A percentile compares a stretch with the other conserved stretches of the same genome.
Evolutionary conservation across 2,329 filamentous ascomycete genomes (phyloP).

Genomic region (Phoma sp.): DNA sequence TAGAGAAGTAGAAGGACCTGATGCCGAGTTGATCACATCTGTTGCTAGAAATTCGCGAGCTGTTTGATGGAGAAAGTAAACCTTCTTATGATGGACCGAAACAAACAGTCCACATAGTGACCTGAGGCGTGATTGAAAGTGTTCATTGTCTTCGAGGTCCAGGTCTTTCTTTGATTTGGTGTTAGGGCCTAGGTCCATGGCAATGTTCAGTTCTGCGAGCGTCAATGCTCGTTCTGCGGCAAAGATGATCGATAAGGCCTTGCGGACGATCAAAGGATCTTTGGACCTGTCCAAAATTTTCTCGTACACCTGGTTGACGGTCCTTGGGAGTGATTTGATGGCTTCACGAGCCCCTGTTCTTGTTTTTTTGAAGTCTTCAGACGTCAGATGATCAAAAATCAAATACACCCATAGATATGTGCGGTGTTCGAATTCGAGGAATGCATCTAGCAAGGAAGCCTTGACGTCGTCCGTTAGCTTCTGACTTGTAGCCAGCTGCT

Average conservation of each 20-base stretch:
- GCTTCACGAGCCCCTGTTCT: slow-evolving; percentile 12
- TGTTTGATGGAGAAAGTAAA: slow-evolving; percentile 23
- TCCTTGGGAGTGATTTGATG: slow-evolving; percentile 15
- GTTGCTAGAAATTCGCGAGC: slow-evolving; percentile 20
- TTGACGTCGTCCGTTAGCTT: slow-evolving; percentile 19
- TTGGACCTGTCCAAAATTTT: slow-evolving; percentile 21
- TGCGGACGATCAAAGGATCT: slow-evolving; percentile 14
- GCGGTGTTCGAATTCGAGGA: slow-evolving; percentile 22
- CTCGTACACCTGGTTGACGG: slow-evolving; percentile 22
- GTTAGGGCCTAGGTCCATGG: slow-evolving; percentile 11
- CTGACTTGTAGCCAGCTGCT: no score
- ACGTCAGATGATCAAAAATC: slow-evolving; percentile 20
- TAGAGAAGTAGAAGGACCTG: background rate
- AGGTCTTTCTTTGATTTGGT: slow-evolving; percentile 12
- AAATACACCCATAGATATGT: slow-evolving; percentile 30
- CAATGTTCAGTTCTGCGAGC: slow-evolving; percentile 21
- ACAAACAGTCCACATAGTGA: slow-evolving; percentile 21
- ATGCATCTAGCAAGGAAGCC: slow-evolving; percentile 11
- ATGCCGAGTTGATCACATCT: slow-evolving; percentile 6
- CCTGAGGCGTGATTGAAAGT: slow-evolving; percentile 20
- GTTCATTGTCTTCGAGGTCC: slow-evolving; percentile 14
- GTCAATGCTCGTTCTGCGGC: slow-evolving; percentile 19
- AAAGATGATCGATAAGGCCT: slow-evolving; percentile 18
- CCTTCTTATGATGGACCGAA: slow-evolving; percentile 15
- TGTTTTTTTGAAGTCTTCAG: slow-evolving; percentile 18